These are phyloP conservation scores for Candida vaughaniae DNA, from an alignment of 805 yeast species.

Conservation along the genomic window DNA sequence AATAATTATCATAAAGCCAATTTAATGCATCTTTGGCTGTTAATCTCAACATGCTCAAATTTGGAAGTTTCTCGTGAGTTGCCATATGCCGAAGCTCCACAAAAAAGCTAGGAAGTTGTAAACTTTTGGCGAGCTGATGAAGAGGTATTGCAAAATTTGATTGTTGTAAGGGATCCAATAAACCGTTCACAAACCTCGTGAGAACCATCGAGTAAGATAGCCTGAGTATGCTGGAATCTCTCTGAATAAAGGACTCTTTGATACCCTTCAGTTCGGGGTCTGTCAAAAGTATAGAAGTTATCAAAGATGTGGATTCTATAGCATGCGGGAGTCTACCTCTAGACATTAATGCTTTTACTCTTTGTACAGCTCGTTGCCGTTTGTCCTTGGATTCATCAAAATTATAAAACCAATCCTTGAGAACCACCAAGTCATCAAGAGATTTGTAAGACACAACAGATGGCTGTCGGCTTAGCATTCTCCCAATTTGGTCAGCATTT, in stretches of 20 bases:
- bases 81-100: slow-evolving; percentile 90
- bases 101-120: slow-evolving; percentile 73
- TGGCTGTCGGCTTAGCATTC: slow-evolving; percentile 14
- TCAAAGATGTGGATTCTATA: slow-evolving; percentile 60
- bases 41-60: slow-evolving; percentile 63
- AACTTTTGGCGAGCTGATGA: slow-evolving; percentile 64
- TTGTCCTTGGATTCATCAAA: slow-evolving; percentile 24
- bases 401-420: slow-evolving; percentile 55
- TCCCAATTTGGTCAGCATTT: slow-evolving; percentile 7
- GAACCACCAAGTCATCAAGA: slow-evolving; percentile 41
- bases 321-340: slow-evolving; percentile 72
- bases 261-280: slow-evolving; percentile 28
- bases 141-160: slow-evolving; percentile 76
- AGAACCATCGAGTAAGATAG: slow-evolving; percentile 70
- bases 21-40: slow-evolving; percentile 58
- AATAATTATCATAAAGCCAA: slow-evolving; percentile 76
- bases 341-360: slow-evolving; percentile 52
- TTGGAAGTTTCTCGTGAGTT: slow-evolving; percentile 85
- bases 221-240: slow-evolving; percentile 40
- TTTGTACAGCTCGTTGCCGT: slow-evolving; percentile 47
- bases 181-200: slow-evolving; percentile 86
- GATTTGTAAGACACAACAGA: slow-evolving; percentile 27
- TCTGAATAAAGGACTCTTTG: background rate
- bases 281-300: slow-evolving; percentile 46
- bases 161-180: slow-evolving; percentile 83